A percentile compares a stretch with the other conserved stretches of the same genome.
These are phyloP conservation scores for Aplosporella prunicola DNA, from an alignment of 2,329 filamentous ascomycete species.

Conservation along the genomic window DNA sequence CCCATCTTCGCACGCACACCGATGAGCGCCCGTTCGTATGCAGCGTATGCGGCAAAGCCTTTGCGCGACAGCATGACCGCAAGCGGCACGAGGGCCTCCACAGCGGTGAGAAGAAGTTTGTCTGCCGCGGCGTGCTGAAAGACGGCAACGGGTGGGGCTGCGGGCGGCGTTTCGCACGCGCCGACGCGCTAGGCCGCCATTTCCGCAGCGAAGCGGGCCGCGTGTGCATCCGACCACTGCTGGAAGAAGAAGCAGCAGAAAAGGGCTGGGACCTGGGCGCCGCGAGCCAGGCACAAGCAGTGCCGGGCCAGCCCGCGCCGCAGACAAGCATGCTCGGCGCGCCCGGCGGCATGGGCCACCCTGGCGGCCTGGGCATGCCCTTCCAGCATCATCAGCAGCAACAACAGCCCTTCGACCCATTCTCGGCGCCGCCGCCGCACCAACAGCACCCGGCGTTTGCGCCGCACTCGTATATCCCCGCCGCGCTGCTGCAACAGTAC, in stretches of 20 bases:
- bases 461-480: conserved; percentile 43
- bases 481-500: conserved; percentile 82
- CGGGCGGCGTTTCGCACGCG: conserved; percentile 83
- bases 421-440: neutral
- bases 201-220: conserved; percentile 93
- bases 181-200: conserved; percentile 86
- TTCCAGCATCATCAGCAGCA: conserved; percentile 24
- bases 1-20: conserved; percentile 90
- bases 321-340: conserved; percentile 31
- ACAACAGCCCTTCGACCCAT: conserved; percentile 13
- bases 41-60: conserved; percentile 92
- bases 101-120: conserved; percentile 96
- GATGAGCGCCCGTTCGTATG: conserved; percentile 97
- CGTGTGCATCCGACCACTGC: conserved; percentile 91
- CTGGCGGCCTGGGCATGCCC: conserved; percentile 23
- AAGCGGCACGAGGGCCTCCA: conserved; percentile 96
- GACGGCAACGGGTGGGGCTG: conserved; percentile 83
- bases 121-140: conserved; percentile 86
- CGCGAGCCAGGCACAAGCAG: conserved; percentile 21
- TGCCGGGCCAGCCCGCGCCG: conserved; percentile 50
- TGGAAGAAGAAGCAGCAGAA: conserved; percentile 88
- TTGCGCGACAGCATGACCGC: conserved; percentile 92
- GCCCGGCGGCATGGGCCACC: conserved; percentile 15
- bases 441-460: conserved; percentile 13
- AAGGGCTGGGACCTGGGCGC: conserved; percentile 45